Conservation (phyloP, 2,329 filamentous ascomycete genomes). For the Fusarium sp. region DNA sequence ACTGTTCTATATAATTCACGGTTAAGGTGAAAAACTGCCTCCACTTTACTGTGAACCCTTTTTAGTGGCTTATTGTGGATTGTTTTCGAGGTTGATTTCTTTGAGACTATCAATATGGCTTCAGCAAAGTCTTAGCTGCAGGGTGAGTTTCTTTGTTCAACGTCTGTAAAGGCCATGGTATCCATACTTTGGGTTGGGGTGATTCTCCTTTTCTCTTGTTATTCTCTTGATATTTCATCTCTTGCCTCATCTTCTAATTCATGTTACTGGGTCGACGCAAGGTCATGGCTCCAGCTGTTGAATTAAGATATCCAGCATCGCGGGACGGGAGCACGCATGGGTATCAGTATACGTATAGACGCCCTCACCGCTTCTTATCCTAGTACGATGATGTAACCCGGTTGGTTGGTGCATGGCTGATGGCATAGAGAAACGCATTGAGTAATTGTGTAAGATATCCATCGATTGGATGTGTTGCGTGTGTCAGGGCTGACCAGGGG, state of each 20-base stretch:
- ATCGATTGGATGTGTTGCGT: slow-evolving; percentile 26
- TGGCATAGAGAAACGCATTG: slow-evolving; percentile 28
- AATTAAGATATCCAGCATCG: slow-evolving; percentile 30
- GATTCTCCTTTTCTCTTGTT: slow-evolving; percentile 17
- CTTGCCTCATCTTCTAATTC: slow-evolving; percentile 12
- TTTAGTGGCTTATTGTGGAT: slow-evolving; percentile 27
- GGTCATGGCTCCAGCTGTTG: slow-evolving; percentile 32
- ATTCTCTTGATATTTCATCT: slow-evolving; percentile 31
- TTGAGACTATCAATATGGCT: slow-evolving; percentile 19
- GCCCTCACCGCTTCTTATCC: slow-evolving; percentile 48
- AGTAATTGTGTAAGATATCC: slow-evolving; percentile 40
- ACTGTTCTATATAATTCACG: neutral
- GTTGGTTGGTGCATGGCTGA: slow-evolving; percentile 41
- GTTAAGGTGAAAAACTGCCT: slow-evolving; percentile 1
- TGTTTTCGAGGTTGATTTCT: slow-evolving; percentile 16
- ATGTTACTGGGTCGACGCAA: slow-evolving; percentile 48
- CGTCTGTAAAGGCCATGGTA: slow-evolving; percentile 16
- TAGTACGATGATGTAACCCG: slow-evolving; percentile 46
- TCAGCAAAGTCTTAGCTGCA: slow-evolving; percentile 25
- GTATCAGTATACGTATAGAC: slow-evolving; percentile 29
- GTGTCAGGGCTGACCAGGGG: slow-evolving; percentile 30
- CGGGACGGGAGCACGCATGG: slow-evolving; percentile 41
- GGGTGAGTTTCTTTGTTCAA: slow-evolving; percentile 30
- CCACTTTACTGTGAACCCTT: slow-evolving; percentile 10
- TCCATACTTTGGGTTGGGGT: slow-evolving; percentile 12